phyloP scores from a whole-genome alignment of 176 grass and related monocot genomes.

The Bromus sterilis region DNA sequence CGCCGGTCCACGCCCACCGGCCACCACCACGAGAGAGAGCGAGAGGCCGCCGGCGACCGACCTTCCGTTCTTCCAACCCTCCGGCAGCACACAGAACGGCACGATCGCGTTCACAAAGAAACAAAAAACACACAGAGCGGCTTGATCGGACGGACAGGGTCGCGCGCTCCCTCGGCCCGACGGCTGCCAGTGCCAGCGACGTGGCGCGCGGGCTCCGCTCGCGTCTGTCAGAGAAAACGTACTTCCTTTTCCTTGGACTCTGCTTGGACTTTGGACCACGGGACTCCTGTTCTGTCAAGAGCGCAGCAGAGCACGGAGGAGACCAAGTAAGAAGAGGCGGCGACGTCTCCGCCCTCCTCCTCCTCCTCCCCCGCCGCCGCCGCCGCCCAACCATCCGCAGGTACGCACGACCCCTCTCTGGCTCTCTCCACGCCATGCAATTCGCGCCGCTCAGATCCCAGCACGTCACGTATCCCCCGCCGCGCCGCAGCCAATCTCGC shows the following conservation, averaged over 20 bases:
- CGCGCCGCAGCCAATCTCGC: not conserved
- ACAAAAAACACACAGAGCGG: not conserved
- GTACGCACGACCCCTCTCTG: not conserved
- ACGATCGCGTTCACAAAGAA: too few relatives aligned
- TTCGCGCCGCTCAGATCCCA: conserved; percentile 22
- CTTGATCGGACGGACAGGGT: not conserved
- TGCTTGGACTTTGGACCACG: not conserved
- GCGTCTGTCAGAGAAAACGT: not conserved
- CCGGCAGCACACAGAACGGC: not conserved
- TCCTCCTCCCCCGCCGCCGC: not conserved
- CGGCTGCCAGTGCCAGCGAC: not conserved
- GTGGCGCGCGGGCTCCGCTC: not conserved
- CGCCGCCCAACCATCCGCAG: not conserved
- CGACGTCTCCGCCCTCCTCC: not conserved
- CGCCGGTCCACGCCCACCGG: not conserved
- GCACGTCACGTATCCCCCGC: not conserved
- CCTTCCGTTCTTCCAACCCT: not conserved
- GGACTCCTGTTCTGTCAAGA: not conserved
- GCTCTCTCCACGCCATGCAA: not conserved
- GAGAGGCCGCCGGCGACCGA: too few relatives aligned
- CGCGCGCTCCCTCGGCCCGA: not conserved
- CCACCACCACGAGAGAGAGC: too few relatives aligned
- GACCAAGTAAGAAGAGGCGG: not conserved
- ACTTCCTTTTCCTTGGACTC: not conserved
- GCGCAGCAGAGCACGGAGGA: not conserved